Conservation (phyloP, 495 filamentous ascomycete genomes). For the Aspergillus leporis region DNA sequence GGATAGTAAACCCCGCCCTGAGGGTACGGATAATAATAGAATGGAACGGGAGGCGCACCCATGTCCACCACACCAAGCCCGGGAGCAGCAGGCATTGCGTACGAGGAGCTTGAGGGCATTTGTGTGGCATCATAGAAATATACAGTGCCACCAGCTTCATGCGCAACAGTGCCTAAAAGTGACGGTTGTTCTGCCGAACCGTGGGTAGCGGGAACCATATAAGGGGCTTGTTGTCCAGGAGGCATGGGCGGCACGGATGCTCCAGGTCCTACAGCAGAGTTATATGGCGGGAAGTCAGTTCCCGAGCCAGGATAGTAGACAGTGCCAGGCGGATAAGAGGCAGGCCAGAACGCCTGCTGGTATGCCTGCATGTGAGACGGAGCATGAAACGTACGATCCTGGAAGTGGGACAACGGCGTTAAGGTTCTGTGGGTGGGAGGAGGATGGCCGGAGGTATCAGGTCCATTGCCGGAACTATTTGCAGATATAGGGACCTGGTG, state of each 20-base stretch:
- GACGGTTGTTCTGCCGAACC: constrained; percentile 46
- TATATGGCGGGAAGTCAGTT: constrained; percentile 40
- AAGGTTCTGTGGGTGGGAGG: constrained; percentile 78
- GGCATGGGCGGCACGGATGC: constrained; percentile 58
- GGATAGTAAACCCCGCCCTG: constrained; percentile 62
- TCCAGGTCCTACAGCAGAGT: constrained; percentile 49
- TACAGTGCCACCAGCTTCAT: constrained; percentile 91
- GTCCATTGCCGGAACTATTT: constrained; percentile 55
- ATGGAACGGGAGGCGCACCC: constrained; percentile 67
- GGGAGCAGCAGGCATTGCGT: constrained; percentile 44
- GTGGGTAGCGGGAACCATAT: constrained; percentile 45
- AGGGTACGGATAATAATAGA: constrained; percentile 72
- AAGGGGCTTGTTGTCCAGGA: constrained; percentile 43
- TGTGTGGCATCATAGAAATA: constrained; percentile 88
- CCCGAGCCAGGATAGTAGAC: constrained; percentile 52
- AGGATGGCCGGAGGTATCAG: constrained; percentile 63
- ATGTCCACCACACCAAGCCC: constrained; percentile 63
- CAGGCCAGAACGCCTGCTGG: constrained; percentile 61
- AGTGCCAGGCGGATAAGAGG: constrained; percentile 56
- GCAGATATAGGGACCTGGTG: constrained; percentile 80
- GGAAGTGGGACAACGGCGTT: constrained; percentile 93
- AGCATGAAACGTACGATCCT: constrained; percentile 90
- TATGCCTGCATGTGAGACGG: constrained; percentile 83
- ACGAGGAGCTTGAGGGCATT: constrained; percentile 53
- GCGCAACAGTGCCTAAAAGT: constrained; percentile 73